Evolutionary conservation across 2,329 filamentous ascomycete species (phyloP).

Genomic region (Cucurbitaria berberidis): DNA sequence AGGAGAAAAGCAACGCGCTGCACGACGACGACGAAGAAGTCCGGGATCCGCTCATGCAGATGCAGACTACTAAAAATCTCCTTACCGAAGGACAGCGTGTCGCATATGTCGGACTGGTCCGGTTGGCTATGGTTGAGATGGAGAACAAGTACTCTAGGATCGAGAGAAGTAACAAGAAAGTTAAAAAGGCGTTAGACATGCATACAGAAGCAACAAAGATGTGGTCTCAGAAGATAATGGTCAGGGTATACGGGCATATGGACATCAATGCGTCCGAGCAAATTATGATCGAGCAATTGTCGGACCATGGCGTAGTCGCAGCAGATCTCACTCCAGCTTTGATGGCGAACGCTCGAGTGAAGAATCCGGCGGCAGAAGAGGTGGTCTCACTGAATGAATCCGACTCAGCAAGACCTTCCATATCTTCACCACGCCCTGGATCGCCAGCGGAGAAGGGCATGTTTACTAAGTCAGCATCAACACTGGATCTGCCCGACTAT

Average conservation of each 20-base stretch:
- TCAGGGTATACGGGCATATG: slow-evolving; percentile 93
- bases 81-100: slow-evolving; percentile 95
- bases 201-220: slow-evolving; percentile 83
- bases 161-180: slow-evolving; percentile 65
- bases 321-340: slow-evolving; percentile 82
- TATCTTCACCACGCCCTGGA: slow-evolving; percentile 42
- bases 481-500: slow-evolving; percentile 37
- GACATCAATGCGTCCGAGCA: slow-evolving; percentile 91
- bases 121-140: slow-evolving; percentile 81
- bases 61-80: slow-evolving; percentile 94
- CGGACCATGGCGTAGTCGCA: slow-evolving; percentile 87
- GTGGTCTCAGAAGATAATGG: slow-evolving; percentile 99
- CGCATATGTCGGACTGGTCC: slow-evolving; percentile 90
- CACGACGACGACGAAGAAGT: slow-evolving; percentile 75
- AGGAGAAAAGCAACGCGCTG: slow-evolving; percentile 68
- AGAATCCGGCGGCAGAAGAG: slow-evolving; percentile 81
- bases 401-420: slow-evolving; percentile 42
- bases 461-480: slow-evolving; percentile 42
- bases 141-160: slow-evolving; percentile 69
- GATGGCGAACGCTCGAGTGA: slow-evolving; percentile 90
- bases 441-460: slow-evolving; percentile 26
- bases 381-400: slow-evolving; percentile 19
- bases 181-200: slow-evolving; percentile 73
- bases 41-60: slow-evolving; percentile 82
- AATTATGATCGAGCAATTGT: slow-evolving; percentile 97